A percentile compares a stretch with the other conserved stretches of the same genome.
Conservation (phyloP, 176 grass and related monocot species). For the Oryza australiensis region DNA sequence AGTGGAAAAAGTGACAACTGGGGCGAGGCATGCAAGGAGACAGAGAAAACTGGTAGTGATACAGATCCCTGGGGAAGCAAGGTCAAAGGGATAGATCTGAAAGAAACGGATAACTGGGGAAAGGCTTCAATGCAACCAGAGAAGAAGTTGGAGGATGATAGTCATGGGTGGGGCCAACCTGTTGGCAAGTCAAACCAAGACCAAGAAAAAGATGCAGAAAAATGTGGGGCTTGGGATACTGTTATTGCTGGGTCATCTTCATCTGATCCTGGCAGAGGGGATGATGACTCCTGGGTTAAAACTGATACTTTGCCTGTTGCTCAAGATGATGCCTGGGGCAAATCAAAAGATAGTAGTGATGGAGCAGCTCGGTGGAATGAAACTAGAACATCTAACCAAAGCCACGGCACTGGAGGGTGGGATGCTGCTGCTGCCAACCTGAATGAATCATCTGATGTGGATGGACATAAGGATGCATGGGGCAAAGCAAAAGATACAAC, state of each 20-base stretch:
- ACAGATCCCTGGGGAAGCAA: constrained; percentile 58
- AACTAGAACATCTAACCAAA: constrained; percentile 25
- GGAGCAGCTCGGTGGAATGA: constrained; percentile 36
- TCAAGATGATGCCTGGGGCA: constrained; percentile 49
- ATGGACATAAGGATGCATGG: constrained; percentile 32
- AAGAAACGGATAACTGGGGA: constrained; percentile 50
- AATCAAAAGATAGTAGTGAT: constrained; percentile 42
- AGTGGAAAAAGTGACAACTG: constrained; percentile 48
- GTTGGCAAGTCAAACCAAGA: constrained; percentile 40
- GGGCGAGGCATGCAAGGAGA: constrained; percentile 29
- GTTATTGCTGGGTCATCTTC: constrained; percentile 23
- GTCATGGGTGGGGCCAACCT: constrained; percentile 47
- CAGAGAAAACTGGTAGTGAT: constrained; percentile 22
- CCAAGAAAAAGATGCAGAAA: constrained; percentile 37
- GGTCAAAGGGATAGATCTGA: constrained; percentile 38
- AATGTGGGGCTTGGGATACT: constrained; percentile 42
- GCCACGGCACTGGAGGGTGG: constrained; percentile 25
- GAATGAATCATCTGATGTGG: constrained; percentile 33
- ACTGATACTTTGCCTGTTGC: constrained; percentile 34
- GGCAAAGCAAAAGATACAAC: constrained; percentile 35
- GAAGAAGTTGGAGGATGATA: constrained; percentile 31
- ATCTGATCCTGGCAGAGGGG: not conserved
- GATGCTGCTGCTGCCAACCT: constrained; percentile 33
- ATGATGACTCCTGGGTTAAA: constrained; percentile 42
- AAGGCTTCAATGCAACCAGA: constrained; percentile 29